Conservation (phyloP, 1,284 basidiomycete genomes). For the Chondrostereum purpureum region DNA sequence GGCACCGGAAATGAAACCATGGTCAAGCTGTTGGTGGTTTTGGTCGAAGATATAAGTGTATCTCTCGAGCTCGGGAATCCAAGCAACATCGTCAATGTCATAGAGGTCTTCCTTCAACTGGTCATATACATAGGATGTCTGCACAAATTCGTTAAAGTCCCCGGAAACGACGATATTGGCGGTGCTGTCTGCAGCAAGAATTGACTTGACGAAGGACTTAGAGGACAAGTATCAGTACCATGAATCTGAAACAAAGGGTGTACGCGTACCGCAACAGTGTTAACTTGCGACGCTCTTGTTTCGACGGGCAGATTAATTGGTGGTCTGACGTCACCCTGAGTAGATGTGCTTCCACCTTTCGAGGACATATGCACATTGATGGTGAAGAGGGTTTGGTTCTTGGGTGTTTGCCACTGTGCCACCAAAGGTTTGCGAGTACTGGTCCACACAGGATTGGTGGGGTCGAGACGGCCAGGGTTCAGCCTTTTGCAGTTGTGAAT, state of each 20-base stretch:
- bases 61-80: slow-evolving; percentile 41
- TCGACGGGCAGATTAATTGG: slow-evolving; percentile 50
- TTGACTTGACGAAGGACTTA: slow-evolving; percentile 46
- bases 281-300: slow-evolving; percentile 44
- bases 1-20: slow-evolving; percentile 46
- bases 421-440: slow-evolving; percentile 57
- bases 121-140: slow-evolving; percentile 46
- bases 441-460: slow-evolving; percentile 49
- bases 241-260: no score
- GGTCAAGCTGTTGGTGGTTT: slow-evolving; percentile 52
- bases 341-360: slow-evolving; percentile 51
- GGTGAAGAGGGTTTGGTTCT: slow-evolving; percentile 46
- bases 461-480: slow-evolving; percentile 61
- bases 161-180: slow-evolving; percentile 53
- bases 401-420: slow-evolving; percentile 46
- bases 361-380: slow-evolving; percentile 57
- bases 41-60: slow-evolving; percentile 61
- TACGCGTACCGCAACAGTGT: slow-evolving; percentile 36
- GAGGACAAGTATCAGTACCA: no score
- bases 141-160: slow-evolving; percentile 59
- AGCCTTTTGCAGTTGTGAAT: slow-evolving; percentile 28
- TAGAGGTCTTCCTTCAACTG: slow-evolving; percentile 36
- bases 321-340: slow-evolving; percentile 50
- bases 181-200: slow-evolving; percentile 36
- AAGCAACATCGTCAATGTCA: slow-evolving; percentile 46